Evolutionary conservation across 257 asterid genomes (phyloP).

Genomic region (Solanum chmielewskii): DNA sequence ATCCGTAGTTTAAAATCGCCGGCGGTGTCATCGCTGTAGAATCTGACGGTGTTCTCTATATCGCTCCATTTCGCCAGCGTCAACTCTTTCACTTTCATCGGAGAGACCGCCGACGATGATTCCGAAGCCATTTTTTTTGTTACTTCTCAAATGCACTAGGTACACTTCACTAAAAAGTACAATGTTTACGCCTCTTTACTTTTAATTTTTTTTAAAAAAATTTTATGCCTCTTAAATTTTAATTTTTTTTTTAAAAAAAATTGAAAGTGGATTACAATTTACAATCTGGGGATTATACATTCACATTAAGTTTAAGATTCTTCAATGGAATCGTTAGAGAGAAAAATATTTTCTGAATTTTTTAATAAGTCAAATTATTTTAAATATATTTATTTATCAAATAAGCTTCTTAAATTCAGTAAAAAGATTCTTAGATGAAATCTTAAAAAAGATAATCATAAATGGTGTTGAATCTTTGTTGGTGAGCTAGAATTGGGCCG

Average conservation of each 20-base stretch:
- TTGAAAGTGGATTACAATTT: background rate
- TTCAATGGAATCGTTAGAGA: background rate
- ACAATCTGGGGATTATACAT: background rate
- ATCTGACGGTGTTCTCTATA: constrained; percentile 75
- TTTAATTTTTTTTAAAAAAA: background rate
- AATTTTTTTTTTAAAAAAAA: too few species aligned
- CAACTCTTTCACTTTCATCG: constrained; percentile 69
- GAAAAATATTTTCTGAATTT: background rate
- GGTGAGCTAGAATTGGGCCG: too few species aligned
- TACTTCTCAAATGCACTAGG: background rate
- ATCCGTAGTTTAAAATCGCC: constrained; percentile 84
- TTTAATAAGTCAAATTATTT: background rate
- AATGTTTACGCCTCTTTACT: background rate
- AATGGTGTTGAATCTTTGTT: background rate
- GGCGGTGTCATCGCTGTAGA: constrained; percentile 80
- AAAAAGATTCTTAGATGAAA: background rate
- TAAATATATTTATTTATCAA: background rate
- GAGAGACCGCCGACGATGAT: constrained; percentile 41
- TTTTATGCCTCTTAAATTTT: background rate
- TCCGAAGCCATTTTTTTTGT: constrained; percentile 45
- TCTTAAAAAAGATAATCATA: background rate
- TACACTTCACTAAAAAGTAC: background rate
- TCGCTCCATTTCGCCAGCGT: constrained; percentile 91
- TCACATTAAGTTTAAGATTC: too few species aligned
- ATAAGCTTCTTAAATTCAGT: background rate